phyloP scores from a whole-genome alignment of 306 rosid species.

The Gastrolobium bilobum region DNA sequence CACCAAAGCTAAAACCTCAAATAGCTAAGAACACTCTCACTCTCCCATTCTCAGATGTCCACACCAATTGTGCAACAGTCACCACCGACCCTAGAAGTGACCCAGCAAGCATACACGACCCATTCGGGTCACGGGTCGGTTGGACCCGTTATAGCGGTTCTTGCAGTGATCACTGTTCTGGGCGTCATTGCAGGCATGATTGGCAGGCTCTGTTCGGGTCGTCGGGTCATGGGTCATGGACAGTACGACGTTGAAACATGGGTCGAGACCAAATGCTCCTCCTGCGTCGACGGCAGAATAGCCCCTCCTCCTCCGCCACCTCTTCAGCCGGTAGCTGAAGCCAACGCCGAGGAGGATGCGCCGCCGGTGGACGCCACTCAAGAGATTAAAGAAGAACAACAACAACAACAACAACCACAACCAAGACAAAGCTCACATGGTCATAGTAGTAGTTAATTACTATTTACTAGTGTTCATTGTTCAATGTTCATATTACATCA shows the following conservation, averaged over 20 bases:
- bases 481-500: conserved; percentile 7
- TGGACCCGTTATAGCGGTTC: conserved; percentile 83
- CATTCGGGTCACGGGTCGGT: conserved; percentile 74
- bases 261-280: conserved; percentile 82
- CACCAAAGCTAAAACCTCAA: conserved; percentile 20
- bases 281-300: conserved; percentile 77
- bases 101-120: conserved; percentile 64
- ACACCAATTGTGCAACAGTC: conserved; percentile 59
- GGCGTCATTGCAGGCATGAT: conserved; percentile 84
- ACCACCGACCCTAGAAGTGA: conserved; percentile 56
- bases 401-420: conserved; percentile 40
- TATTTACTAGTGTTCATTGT: background rate
- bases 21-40: background rate
- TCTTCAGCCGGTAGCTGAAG: conserved; percentile 35
- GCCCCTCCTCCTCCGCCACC: conserved; percentile 56
- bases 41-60: conserved; percentile 56
- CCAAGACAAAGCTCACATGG: conserved; percentile 35
- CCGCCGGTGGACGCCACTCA: conserved; percentile 46
- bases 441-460: conserved; percentile 29
- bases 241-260: conserved; percentile 78
- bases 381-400: conserved; percentile 62
- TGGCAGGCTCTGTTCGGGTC: conserved; percentile 89
- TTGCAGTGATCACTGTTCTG: conserved; percentile 73
- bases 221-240: conserved; percentile 74
- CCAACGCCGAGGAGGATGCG: background rate